Conservation (phyloP, 345 rosid species). For the Bruguiera parviflora region DNA sequence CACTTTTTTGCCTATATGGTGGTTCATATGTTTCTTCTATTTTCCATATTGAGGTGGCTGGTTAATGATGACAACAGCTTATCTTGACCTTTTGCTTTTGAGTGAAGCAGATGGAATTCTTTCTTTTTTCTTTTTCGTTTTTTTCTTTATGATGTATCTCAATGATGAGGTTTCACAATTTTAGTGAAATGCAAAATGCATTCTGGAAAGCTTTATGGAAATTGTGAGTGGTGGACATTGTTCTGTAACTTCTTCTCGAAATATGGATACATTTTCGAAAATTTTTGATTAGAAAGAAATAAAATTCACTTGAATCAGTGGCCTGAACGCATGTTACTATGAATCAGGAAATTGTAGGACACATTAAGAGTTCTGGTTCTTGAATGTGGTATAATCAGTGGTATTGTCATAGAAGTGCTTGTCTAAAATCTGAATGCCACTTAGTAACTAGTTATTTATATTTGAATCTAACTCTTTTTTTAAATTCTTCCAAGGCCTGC, state of each 20-base stretch:
- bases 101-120: not conserved
- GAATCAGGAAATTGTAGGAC: not conserved
- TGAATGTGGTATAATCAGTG: not conserved
- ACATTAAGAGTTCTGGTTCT: not conserved
- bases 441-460: not conserved
- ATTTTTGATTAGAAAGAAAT: too few relatives aligned
- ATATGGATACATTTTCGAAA: too few relatives aligned
- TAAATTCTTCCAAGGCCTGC: constrained; percentile 54
- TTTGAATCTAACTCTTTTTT: constrained; percentile 22
- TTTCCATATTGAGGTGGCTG: not conserved
- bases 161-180: not conserved
- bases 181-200: not conserved
- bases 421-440: not conserved
- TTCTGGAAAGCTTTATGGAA: not conserved
- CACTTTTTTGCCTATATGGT: constrained; percentile 5
- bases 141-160: not conserved
- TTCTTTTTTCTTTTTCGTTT: not conserved
- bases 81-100: not conserved
- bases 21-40: not conserved
- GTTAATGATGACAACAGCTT: not conserved
- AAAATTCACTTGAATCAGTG: too few relatives aligned
- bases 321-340: too few relatives aligned
- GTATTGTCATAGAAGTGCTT: not conserved
- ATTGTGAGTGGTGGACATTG: not conserved
- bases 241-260: too few relatives aligned